Evolutionary conservation across 495 filamentous ascomycete genomes (phyloP), one percentile per base, ranked within the genome.

Genomic region (Lasiosphaeria hispida): DNA sequence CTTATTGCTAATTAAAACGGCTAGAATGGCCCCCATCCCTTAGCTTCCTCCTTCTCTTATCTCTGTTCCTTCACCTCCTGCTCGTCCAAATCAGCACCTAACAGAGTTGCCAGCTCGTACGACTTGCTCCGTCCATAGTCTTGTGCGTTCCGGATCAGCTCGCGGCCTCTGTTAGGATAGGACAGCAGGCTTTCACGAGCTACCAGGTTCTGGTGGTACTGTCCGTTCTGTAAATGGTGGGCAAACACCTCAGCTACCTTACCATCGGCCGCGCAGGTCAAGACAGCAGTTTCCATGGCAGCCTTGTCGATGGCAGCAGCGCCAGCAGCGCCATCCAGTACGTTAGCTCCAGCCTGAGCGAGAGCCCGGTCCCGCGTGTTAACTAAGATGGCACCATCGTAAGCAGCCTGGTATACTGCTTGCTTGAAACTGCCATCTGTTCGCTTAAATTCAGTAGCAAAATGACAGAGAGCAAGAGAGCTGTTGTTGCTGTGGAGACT

Each of bases 301-400:
- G 50, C 50, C 37, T 42, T 53, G 18, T 53, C 38, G 17, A 53
- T 15, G 33, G n/a, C n/a, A n/a, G n/a, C n/a, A n/a, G n/a, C n/a
- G n/a, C n/a, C n/a, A n/a, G n/a, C n/a, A n/a, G n/a, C n/a, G n/a
- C n/a, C n/a, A n/a, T n/a, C n/a, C n/a, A n/a, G n/a, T n/a, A n/a
- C n/a, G n/a, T 19, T 18, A 53, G 17, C 36, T 23, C 6, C 19
- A 30, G 50, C 50, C 52, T 54, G 1, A 41, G 37, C 13, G 44
- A 54, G 52, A 54, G 52, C 52, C 52, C 38, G 52, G 13, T 43
- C 18, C 19, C 52, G 38, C 35, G 52, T 19, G 52, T 54, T 30
- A 40, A 54, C 52, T 19, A 54, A n/a, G n/a, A n/a, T n/a, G n/a
- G n/a, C n/a, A n/a, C n/a, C n/a, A n/a, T n/a, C n/a, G n/a, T n/a